Conservation (phyloP, 106 monocot genomes). For the Acanthochlamys bracteata region DNA sequence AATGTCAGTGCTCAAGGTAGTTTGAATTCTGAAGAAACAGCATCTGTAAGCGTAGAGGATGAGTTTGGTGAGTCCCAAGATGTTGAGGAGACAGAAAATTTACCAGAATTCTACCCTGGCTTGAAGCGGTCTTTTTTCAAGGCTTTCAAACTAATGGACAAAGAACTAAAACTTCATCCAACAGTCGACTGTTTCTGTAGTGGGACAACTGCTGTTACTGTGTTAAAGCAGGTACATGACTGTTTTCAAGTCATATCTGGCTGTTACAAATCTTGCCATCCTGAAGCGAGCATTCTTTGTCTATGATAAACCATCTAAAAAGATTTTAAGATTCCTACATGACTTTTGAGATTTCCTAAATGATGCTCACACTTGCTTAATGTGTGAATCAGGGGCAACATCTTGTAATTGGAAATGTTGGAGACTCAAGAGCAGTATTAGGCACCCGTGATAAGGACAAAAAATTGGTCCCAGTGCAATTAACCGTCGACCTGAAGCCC, state of each 20-base stretch:
- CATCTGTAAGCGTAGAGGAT: conserved; percentile 39
- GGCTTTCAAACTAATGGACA: conserved; percentile 89
- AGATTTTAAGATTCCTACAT: conserved; percentile 5
- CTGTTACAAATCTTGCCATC: neutral
- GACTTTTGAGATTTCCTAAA: conserved; percentile 9
- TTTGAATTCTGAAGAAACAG: conserved; percentile 48
- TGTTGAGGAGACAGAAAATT: conserved; percentile 41
- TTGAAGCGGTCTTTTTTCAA: conserved; percentile 70
- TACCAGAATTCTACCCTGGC: conserved; percentile 51
- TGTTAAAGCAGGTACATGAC: conserved; percentile 60
- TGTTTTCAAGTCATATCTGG: neutral
- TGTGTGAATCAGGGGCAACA: conserved; percentile 9
- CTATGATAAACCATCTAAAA: neutral
- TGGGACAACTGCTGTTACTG: conserved; percentile 76
- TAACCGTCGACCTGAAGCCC: conserved; percentile 41
- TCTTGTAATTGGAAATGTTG: conserved; percentile 15
- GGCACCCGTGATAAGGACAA: conserved; percentile 32
- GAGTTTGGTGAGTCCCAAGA: conserved; percentile 26
- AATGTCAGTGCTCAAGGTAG: conserved; percentile 26
- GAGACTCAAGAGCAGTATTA: conserved; percentile 18
- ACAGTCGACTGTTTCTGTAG: conserved; percentile 93
- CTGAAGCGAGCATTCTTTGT: neutral
- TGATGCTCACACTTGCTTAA: conserved; percentile 15
- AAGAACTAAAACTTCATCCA: conserved; percentile 65
- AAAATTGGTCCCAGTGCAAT: conserved; percentile 25